Conservation (phyloP, 176 grass and related monocot species). For the Zea mays region Zm-B73-REFERENCE-NAM-5.0 NC_050096.1:108943501-108944000, state of each 20-base stretch:
- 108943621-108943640: slow-evolving; percentile 83
- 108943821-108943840: not conserved
- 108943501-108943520: slow-evolving; percentile 55
- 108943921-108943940: not conserved
- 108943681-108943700: slow-evolving; percentile 29
- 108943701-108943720: slow-evolving; percentile 44
- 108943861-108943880: not conserved
- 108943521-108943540: slow-evolving; percentile 59
- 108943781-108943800: slow-evolving; percentile 1
- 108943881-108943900: not conserved
- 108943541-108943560: slow-evolving; percentile 63
- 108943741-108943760: slow-evolving; percentile 18
- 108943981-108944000: slow-evolving; percentile 17
- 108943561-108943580: slow-evolving; percentile 56
- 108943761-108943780: slow-evolving; percentile 11
- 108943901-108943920: not conserved
- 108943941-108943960: not conserved
- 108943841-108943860: not conserved
- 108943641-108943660: slow-evolving; percentile 74
- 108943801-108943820: not conserved
- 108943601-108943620: slow-evolving; percentile 67
- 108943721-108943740: not conserved
- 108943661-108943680: slow-evolving; percentile 73
- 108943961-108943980: not conserved
- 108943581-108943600: slow-evolving; percentile 77